A percentile compares a stretch with the other conserved stretches of the same genome.
Evolutionary conservation across 2,329 filamentous ascomycete genomes (phyloP).

Genomic region (Neonectria faginata): DNA sequence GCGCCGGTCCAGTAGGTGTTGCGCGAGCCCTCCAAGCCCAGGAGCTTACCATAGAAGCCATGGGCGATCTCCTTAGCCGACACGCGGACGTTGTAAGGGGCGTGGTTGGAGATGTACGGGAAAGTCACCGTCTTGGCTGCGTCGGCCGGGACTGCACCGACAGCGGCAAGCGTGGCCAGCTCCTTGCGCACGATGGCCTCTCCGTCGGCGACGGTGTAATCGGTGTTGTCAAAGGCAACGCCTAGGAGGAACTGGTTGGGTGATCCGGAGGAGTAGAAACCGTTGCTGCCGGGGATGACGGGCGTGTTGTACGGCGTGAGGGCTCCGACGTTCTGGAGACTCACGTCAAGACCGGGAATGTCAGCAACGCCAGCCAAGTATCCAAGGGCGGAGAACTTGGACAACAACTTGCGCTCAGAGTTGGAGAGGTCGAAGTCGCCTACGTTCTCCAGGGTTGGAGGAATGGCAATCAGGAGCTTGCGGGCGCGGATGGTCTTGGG

Average conservation of each 20-base stretch:
- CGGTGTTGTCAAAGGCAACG: slow-evolving; percentile 1
- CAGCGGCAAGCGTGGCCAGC: slow-evolving; percentile 5
- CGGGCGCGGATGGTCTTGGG: slow-evolving; percentile 34
- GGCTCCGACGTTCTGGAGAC: slow-evolving; percentile 27
- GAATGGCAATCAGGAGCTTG: slow-evolving; percentile 47
- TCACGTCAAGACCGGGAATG: slow-evolving; percentile 30
- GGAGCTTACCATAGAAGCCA: slow-evolving; percentile 51
- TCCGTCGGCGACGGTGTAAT: neutral
- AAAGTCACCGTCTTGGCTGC: slow-evolving; percentile 33
- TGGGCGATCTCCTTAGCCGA: slow-evolving; percentile 42
- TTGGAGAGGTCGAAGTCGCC: slow-evolving; percentile 43
- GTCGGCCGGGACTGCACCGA: slow-evolving; percentile 11
- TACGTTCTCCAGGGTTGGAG: slow-evolving; percentile 43
- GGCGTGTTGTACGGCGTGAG: slow-evolving; percentile 23
- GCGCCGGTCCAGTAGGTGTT: slow-evolving; percentile 54
- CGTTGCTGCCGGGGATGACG: slow-evolving; percentile 11
- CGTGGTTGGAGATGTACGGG: slow-evolving; percentile 29
- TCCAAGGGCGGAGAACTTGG: slow-evolving; percentile 40
- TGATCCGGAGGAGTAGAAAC: neutral
- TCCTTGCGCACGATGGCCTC: slow-evolving; percentile 5
- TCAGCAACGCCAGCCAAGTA: slow-evolving; percentile 41
- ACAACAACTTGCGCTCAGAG: slow-evolving; percentile 41
- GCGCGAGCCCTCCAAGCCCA: slow-evolving; percentile 49
- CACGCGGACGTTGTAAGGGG: slow-evolving; percentile 40
- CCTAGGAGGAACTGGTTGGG: slow-evolving; percentile 1